Evolutionary conservation across 805 yeast species (phyloP).

Genomic region (Grigorovia yakushimaensis): DNA sequence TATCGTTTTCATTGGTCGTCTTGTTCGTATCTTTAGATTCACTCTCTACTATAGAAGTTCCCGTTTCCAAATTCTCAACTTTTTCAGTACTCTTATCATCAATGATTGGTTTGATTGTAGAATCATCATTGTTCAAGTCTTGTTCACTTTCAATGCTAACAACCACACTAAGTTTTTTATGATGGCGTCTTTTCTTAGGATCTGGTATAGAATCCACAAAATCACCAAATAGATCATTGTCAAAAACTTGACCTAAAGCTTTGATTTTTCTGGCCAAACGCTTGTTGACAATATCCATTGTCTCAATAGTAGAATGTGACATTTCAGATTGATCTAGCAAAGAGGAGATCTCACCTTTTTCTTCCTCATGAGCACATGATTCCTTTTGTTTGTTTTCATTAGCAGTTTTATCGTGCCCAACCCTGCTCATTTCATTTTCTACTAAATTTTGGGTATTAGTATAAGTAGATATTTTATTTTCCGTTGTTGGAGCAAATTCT

Average conservation of each 20-base stretch:
- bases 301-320: slow-evolving; percentile 1
- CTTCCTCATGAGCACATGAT: background rate
- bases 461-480: background rate
- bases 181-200: background rate
- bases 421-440: background rate
- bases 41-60: too few species aligned
- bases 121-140: background rate
- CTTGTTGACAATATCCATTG: slow-evolving; percentile 4
- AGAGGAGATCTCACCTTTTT: background rate
- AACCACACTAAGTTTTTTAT: background rate
- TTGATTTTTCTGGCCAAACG: slow-evolving; percentile 1
- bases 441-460: background rate
- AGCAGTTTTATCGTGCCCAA: background rate
- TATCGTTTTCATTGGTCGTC: too few species aligned
- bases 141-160: background rate
- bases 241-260: slow-evolving; percentile 18
- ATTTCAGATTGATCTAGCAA: background rate
- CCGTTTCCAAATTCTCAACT: too few species aligned
- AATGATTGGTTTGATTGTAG: background rate
- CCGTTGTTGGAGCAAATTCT: background rate
- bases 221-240: slow-evolving; percentile 25
- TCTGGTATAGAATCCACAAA: slow-evolving; percentile 6
- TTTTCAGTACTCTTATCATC: too few species aligned
- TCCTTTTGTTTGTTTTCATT: background rate
- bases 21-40: too few species aligned